These are phyloP conservation scores for Penicillium sp. DNA, from an alignment of 2,329 filamentous ascomycete genomes.

Conservation along the genomic window DNA sequence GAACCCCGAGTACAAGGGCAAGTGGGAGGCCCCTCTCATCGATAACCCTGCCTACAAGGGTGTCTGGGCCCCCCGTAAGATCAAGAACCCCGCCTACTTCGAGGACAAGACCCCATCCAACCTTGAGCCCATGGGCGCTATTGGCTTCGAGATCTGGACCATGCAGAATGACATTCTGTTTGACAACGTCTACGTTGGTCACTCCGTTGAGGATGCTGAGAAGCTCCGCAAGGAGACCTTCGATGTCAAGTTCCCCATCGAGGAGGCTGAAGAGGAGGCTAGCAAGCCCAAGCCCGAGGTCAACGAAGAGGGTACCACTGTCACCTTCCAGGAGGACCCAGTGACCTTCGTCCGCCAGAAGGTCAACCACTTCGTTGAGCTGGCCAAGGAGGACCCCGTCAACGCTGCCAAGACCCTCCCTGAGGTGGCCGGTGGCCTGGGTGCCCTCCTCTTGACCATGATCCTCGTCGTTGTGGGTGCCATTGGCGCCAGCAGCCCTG, in stretches of 20 bases:
- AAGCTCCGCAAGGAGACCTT: constrained; percentile 84
- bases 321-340: constrained; percentile 85
- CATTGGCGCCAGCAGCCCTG: constrained; percentile 54
- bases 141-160: constrained; percentile 99
- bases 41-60: constrained; percentile 99
- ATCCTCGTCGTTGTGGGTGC: constrained; percentile 62
- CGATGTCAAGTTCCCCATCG: constrained; percentile 73
- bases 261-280: constrained; percentile 70
- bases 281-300: constrained; percentile 66
- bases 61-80: constrained; percentile 86
- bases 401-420: constrained; percentile 82
- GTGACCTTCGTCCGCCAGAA: constrained; percentile 84
- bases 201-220: constrained; percentile 86
- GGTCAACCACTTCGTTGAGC: constrained; percentile 77
- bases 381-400: constrained; percentile 72
- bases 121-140: constrained; percentile 87
- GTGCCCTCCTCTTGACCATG: constrained; percentile 59
- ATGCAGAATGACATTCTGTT: constrained; percentile 99
- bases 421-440: constrained; percentile 76
- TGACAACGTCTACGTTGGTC: constrained; percentile 99
- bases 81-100: constrained; percentile 89
- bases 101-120: constrained; percentile 95
- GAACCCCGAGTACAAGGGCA: constrained; percentile 98
- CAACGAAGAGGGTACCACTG: constrained; percentile 57
- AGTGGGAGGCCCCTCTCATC: constrained; percentile 85